Evolutionary conservation across 2,329 filamentous ascomycete genomes (phyloP), one percentile per base, ranked within the genome.

Genomic region (Fusarium brevicatenulatum): DNA sequence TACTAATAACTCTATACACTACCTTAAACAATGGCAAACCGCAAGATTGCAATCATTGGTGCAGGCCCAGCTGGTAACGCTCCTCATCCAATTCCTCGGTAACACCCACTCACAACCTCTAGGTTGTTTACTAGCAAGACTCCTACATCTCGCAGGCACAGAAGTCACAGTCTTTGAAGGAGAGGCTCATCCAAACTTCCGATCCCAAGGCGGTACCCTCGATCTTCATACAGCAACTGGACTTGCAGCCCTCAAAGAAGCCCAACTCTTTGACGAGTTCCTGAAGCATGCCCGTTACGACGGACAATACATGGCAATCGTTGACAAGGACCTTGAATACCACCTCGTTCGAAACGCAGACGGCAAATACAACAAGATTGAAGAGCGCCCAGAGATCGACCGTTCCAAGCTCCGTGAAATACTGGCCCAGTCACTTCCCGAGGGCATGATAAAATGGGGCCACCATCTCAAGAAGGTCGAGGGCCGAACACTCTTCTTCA

Each of bases 161-260:
- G 77, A 85, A 8, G 83, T 84, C 66, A 85, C 82, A 11, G 79
- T 91, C 32, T 91, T 85, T 72, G 86, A 90, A 78, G 80, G 82
- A 50, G 86, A 88, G 34, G 60, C 79, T 12, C 81, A 82, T 7
- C 81, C 83, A n/a, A 73, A 84, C 66, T 83, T 83, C 60, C 82
- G 85, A 46, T 82, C 79, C 10, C 85, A 89, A 74, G 88, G 88
- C 37, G 88, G 88, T 13, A 86, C 81, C 8, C 83, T 91, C 5
- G 88, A 90, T 72, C 78, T 91, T 13, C 88, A 90, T 70, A 84
- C 83, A 1, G 70, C 80, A 7, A 85, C 85, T 2, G 88, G 88
- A 1, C 83, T 89, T 37, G 79, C 81, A 8, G 88, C 88, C 1
- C 76, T 90, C 53, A 83, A 83, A 58, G 84, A 86, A 63, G 86